Evolutionary conservation across 2,329 filamentous ascomycete species (phyloP).

Genomic region (Aspergillus fijiensis): DNA sequence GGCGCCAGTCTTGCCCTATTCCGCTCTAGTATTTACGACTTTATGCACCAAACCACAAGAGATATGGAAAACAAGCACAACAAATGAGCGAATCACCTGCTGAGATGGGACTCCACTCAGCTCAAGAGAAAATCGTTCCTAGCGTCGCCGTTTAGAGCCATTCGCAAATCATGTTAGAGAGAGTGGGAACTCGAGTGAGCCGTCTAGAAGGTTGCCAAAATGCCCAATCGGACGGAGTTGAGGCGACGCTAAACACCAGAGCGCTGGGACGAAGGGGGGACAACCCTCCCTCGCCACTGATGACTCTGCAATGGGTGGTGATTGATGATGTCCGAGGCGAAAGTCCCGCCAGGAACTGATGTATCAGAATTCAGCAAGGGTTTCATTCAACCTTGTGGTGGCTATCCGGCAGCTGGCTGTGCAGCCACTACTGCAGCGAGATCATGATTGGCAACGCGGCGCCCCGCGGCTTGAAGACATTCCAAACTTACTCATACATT

Average conservation of each 20-base stretch:
- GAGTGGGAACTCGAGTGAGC: conserved; percentile 13
- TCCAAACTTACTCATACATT: not conserved
- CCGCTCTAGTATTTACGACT: not conserved
- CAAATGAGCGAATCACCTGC: conserved; percentile 13
- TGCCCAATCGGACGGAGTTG: conserved; percentile 21
- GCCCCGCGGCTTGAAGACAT: not conserved
- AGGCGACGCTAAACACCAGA: conserved; percentile 6
- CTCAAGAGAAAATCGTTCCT: conserved; percentile 21
- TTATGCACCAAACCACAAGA: conserved; percentile 12
- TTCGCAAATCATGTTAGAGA: conserved; percentile 10
- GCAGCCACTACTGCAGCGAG: no score
- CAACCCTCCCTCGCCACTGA: not conserved
- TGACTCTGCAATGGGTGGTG: not conserved
- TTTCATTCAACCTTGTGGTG: not conserved
- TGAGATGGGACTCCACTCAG: not conserved
- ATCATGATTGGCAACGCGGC: not conserved
- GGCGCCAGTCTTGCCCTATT: not conserved
- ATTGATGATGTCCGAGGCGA: not conserved
- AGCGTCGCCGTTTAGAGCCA: conserved; percentile 22
- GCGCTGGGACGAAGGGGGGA: not conserved
- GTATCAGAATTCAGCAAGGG: not conserved
- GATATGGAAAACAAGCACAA: conserved; percentile 13
- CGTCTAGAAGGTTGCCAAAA: conserved; percentile 15
- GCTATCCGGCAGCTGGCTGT: not conserved
- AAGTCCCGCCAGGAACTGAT: not conserved